Evolutionary conservation across 2,329 filamentous ascomycete species (phyloP), one percentile per base, ranked within the genome.

Genomic region (Plenodomus biglobosus): DNA sequence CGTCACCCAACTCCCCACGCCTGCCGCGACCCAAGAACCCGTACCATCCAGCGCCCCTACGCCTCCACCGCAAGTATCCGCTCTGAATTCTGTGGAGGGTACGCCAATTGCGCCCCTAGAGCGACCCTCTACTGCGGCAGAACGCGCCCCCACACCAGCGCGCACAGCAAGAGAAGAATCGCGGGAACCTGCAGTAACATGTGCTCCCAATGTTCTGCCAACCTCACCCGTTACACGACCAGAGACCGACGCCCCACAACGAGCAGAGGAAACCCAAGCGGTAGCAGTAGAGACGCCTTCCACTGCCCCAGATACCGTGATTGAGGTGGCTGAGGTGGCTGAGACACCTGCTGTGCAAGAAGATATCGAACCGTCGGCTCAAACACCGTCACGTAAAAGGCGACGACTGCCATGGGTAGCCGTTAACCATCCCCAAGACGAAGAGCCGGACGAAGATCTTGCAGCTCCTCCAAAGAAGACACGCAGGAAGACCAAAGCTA

Each of bases 351-450:
- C 36, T 18, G 24, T 39, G 35, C 34, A 50, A 18, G n/a, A 41
- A 27, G 15, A 18, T 17, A 38, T 16, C 11, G 35, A 43, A 11
- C 20, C 47, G 5, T 19, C 55, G 30, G 42, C 44, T 10, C 35
- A 56, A 11, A 46, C 44, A 17, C 53, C 43, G 36, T 44, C 49
- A 30, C 44, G 40, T 21, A 49, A 42, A 18, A 48, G 44, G 24
- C 50, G 53, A 40, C 51, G 38, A 15, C 34, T 56, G 10, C 59
- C 64, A 17, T 71, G 68, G 68, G 51, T 51, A 21, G 52, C 68
- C n/a, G 66, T 71, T 7, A 71, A 71, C 37, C 49, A 61, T 18
- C 49, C 56, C 11, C 49, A 41, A 17, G 55, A 55, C 7, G 54
- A 53, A 3, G 45, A 44, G 15, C 55, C 56, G 20, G 54, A 52